phyloP scores from a whole-genome alignment of 1,139 yeast genomes.

The Diutina mesorugosa region DNA sequence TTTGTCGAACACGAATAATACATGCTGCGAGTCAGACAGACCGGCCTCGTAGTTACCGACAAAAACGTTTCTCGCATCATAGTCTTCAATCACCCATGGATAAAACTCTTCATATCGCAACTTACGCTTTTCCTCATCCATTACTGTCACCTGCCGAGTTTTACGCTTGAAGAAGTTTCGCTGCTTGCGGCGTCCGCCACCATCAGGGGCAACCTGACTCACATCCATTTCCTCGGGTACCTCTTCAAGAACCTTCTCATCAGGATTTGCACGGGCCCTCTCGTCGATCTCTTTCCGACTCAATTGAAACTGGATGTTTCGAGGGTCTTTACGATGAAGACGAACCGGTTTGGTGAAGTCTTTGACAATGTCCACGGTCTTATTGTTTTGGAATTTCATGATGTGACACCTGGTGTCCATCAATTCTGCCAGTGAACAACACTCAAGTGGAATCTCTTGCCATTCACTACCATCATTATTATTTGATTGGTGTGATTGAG shows the following conservation, averaged over 20 bases:
- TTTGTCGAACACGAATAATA: conserved; percentile 70
- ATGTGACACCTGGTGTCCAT: conserved; percentile 71
- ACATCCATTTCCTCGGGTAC: conserved; percentile 23
- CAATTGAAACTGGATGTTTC: conserved; percentile 75
- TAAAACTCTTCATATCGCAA: conserved; percentile 89
- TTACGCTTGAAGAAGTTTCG: conserved; percentile 59
- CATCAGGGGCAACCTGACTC: conserved; percentile 84
- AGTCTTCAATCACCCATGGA: conserved; percentile 97
- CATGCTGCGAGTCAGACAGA: conserved; percentile 69
- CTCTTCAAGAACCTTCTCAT: conserved; percentile 10
- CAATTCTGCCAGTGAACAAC: conserved; percentile 62
- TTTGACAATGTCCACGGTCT: conserved; percentile 54
- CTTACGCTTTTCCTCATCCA: conserved; percentile 71
- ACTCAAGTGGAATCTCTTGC: conserved; percentile 43
- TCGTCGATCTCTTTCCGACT: conserved; percentile 50
- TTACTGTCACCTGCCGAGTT: conserved; percentile 70
- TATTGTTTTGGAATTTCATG: conserved; percentile 65
- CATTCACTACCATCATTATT: neutral
- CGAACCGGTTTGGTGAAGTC: conserved; percentile 76
- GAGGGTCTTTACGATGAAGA: conserved; percentile 84
- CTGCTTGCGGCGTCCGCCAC: conserved; percentile 68
- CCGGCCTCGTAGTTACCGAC: conserved; percentile 96
- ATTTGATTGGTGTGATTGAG: neutral
- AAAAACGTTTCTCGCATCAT: conserved; percentile 87
- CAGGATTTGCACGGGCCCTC: conserved; percentile 34